Evolutionary conservation across 345 rosid species (phyloP).

Genomic region (Lenwebbia sp.): DNA sequence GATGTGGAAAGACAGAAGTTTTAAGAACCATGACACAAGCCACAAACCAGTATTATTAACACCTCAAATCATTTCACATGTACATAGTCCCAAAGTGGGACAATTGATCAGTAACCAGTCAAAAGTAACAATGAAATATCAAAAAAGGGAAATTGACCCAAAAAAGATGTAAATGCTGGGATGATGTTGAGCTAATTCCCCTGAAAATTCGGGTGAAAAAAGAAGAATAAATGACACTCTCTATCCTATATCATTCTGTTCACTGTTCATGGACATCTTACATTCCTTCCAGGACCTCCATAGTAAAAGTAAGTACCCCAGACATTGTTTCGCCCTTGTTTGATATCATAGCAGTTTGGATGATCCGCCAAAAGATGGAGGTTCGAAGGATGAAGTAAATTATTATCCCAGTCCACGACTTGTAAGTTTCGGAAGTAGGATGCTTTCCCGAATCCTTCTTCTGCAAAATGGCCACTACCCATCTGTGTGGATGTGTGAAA

Average conservation of each 20-base stretch:
- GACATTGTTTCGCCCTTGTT: conserved; percentile 67
- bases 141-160: conserved; percentile 7
- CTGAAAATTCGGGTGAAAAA: not conserved
- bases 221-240: not conserved
- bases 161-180: not conserved
- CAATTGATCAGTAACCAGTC: conserved; percentile 1
- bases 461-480: conserved; percentile 97
- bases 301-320: conserved; percentile 98
- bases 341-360: conserved; percentile 80
- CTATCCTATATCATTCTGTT: not conserved
- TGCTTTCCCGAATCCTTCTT: conserved; percentile 81
- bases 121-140: not conserved
- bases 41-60: conserved; percentile 14
- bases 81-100: conserved; percentile 19
- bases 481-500: conserved; percentile 87
- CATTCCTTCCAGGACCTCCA: conserved; percentile 95
- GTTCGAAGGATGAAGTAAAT: conserved; percentile 59
- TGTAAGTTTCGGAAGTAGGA: conserved; percentile 88
- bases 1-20: not conserved
- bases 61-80: conserved; percentile 12
- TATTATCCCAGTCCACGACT: conserved; percentile 95
- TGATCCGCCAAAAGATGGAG: conserved; percentile 75
- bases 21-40: not conserved
- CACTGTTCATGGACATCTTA: conserved; percentile 46
- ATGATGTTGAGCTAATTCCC: not conserved